phyloP scores from a whole-genome alignment of 176 grass and related monocot genomes.

The Metroxylon sagu region DNA sequence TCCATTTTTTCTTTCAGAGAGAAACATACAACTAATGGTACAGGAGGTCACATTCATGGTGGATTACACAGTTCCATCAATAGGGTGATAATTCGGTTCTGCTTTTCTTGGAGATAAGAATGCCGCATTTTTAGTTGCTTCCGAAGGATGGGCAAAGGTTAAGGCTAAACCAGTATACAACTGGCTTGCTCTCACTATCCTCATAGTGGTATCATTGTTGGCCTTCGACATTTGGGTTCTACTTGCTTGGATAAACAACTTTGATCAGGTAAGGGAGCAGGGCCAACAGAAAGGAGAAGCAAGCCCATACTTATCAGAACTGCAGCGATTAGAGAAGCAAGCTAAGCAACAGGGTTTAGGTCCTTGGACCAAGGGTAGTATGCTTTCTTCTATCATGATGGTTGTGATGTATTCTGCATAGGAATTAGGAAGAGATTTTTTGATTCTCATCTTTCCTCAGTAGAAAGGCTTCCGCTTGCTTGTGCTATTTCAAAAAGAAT shows the following conservation, averaged over 20 bases:
- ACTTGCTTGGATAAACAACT: slow-evolving; percentile 6
- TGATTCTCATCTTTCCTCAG: no score
- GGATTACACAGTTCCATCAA: slow-evolving; percentile 73
- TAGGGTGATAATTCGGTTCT: slow-evolving; percentile 83
- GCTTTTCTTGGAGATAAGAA: slow-evolving; percentile 87
- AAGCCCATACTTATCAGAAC: slow-evolving; percentile 53
- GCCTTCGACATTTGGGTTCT: not conserved
- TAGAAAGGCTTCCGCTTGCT: no score
- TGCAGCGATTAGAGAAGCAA: slow-evolving; percentile 61
- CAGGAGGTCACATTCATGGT: slow-evolving; percentile 92
- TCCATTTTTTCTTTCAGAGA: not conserved
- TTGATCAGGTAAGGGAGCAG: slow-evolving; percentile 62
- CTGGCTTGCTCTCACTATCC: not conserved
- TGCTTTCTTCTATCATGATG: slow-evolving; percentile 1
- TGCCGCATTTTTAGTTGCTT: slow-evolving; percentile 56
- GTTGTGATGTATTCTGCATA: not conserved
- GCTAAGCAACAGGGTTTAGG: slow-evolving; percentile 88
- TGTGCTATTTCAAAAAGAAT: no score
- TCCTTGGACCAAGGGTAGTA: slow-evolving; percentile 77
- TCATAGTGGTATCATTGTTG: not conserved
- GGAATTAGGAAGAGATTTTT: no score
- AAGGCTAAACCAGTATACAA: not conserved
- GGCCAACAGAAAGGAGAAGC: slow-evolving; percentile 61
- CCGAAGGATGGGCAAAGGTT: slow-evolving; percentile 95
- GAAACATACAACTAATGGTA: not conserved